Evolutionary conservation across 2,329 filamentous ascomycete genomes (phyloP).

Genomic region (Fonsecaea pedrosoi): DNA sequence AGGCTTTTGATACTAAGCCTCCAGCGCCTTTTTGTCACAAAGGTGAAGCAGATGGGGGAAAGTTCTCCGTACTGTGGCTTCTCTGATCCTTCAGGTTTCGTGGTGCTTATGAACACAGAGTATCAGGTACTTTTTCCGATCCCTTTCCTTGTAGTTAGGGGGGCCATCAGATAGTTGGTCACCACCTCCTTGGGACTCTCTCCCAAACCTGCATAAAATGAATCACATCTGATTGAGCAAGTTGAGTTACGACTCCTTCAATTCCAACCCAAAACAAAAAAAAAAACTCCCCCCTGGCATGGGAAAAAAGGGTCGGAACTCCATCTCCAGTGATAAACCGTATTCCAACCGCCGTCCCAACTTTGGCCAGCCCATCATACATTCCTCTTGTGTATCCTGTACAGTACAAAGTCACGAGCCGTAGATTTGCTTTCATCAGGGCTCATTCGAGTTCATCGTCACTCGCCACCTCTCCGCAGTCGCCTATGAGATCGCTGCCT

Average conservation of each 20-base stretch:
- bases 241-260: not conserved
- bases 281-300: not conserved
- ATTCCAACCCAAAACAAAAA: not conserved
- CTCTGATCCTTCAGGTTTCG: not conserved
- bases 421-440: slow-evolving; percentile 3
- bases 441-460: not conserved
- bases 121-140: not conserved
- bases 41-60: not conserved
- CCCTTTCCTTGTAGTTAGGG: not conserved
- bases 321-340: not conserved
- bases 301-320: not conserved
- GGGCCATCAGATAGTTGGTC: not conserved
- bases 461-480: slow-evolving; percentile 32
- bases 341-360: not conserved
- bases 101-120: not conserved
- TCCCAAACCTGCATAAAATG: not conserved
- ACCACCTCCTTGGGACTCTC: not conserved
- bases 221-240: not conserved
- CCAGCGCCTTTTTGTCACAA: not conserved
- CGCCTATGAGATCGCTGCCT: slow-evolving; percentile 45
- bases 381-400: slow-evolving; percentile 8
- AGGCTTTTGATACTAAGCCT: not conserved
- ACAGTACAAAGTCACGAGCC: slow-evolving; percentile 9
- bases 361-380: not conserved
- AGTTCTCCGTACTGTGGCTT: too few relatives aligned